Conservation (phyloP, 176 grass and related monocot species). For the bread wheat (Triticum aestivum) region IWGSC_CS_RefSeq_v2.1 NC_057804.1:609276851-609277350, state of each 20-base stretch:
- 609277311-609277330: no score
- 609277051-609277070: not conserved
- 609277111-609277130: not conserved
- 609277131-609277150: not conserved
- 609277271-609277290: not conserved
- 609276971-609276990: constrained; percentile 3
- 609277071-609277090: constrained; percentile 28
- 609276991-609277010: not conserved
- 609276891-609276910: not conserved
- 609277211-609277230: not conserved
- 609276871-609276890: not conserved
- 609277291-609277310: not conserved
- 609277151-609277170: not conserved
- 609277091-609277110: not conserved
- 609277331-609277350: no score
- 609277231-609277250: not conserved
- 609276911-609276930: not conserved
- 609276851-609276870: not conserved
- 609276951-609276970: not conserved
- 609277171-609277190: not conserved
- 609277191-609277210: not conserved
- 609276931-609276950: constrained; percentile 28
- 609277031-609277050: not conserved
- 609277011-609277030: not conserved
- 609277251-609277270: not conserved